Conservation (phyloP, 208 protist species). For the Histomonas meleagridis region DNA sequence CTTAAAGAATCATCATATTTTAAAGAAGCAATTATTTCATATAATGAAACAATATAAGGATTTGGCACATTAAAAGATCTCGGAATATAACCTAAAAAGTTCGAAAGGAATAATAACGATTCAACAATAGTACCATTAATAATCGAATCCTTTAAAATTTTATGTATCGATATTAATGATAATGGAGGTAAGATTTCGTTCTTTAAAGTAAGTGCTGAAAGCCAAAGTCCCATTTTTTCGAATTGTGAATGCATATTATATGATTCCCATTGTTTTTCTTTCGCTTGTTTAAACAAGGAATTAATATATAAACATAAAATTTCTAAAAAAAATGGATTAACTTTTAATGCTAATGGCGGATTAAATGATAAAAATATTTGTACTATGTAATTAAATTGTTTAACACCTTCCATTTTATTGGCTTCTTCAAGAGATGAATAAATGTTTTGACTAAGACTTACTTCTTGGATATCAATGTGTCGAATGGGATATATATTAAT, state of each 20-base stretch:
- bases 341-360: not conserved
- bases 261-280: not conserved
- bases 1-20: not conserved
- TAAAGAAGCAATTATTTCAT: not conserved
- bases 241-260: not conserved
- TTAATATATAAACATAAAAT: not conserved
- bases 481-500: no score
- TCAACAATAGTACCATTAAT: not conserved
- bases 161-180: not conserved
- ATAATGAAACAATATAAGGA: not conserved
- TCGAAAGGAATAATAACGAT: not conserved
- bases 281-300: not conserved
- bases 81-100: not conserved
- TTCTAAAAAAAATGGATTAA: not conserved
- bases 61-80: not conserved
- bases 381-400: not conserved
- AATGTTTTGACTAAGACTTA: not conserved
- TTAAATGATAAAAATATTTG: not conserved
- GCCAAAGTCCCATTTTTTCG: not conserved
- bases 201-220: not conserved
- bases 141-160: not conserved
- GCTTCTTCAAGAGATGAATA: conserved; percentile 12
- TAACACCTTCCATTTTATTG: not conserved
- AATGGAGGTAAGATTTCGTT: not conserved
- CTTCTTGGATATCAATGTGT: not conserved